Conservation (phyloP, 345 rosid genomes). For the Sisymbrium irio region DNA sequence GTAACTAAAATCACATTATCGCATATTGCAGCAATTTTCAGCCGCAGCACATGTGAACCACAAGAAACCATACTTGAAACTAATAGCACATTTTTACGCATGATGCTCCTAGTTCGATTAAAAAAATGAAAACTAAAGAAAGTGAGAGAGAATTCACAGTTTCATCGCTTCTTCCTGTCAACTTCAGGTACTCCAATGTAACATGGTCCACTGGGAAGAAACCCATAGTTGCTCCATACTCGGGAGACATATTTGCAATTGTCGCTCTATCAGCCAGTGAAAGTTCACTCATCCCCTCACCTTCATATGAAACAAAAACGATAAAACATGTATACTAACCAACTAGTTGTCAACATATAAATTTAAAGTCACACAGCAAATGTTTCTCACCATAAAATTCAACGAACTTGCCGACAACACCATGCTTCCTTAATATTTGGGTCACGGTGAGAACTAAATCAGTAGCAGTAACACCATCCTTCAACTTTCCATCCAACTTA, state of each 20-base stretch:
- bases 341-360: neutral
- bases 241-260: constrained; percentile 94
- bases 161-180: constrained; percentile 90
- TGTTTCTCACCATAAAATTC: constrained; percentile 68
- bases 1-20: neutral
- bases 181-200: constrained; percentile 75
- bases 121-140: neutral
- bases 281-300: constrained; percentile 78
- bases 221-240: constrained; percentile 97
- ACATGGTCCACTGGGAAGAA: constrained; percentile 95
- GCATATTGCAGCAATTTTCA: neutral
- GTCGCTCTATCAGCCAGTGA: constrained; percentile 91
- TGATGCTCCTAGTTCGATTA: neutral
- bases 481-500: constrained; percentile 62
- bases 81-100: neutral
- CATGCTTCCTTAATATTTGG: constrained; percentile 83
- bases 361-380: constrained; percentile 2
- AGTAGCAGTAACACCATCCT: constrained; percentile 86
- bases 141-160: constrained; percentile 48
- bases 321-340: neutral
- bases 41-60: neutral
- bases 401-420: constrained; percentile 91
- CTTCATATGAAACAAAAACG: constrained; percentile 37
- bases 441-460: constrained; percentile 88
- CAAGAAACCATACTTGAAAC: constrained; percentile 1